Conservation (phyloP, 2,329 filamentous ascomycete species). For the Coniella lustricola region DNA sequence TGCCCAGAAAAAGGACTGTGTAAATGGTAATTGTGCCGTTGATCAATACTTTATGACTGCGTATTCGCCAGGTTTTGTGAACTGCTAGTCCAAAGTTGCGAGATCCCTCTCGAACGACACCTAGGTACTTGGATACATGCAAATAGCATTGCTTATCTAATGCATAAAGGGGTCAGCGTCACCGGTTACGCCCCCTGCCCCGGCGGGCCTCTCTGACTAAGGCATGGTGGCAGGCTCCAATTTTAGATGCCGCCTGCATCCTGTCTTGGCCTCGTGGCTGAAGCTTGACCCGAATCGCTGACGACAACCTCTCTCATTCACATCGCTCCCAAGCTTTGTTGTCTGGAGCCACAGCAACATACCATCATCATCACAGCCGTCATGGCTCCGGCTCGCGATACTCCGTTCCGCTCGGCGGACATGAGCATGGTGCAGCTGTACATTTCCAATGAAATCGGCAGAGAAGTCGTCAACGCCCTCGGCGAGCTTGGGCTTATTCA, state of each 20-base stretch:
- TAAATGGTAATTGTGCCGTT: too few relatives aligned
- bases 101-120: too few relatives aligned
- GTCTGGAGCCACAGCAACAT: constrained; percentile 10
- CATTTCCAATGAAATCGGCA: constrained; percentile 96
- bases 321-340: neutral
- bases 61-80: too few relatives aligned
- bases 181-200: neutral
- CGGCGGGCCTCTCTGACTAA: too few relatives aligned
- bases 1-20: too few relatives aligned
- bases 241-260: constrained; percentile 1
- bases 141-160: too few relatives aligned
- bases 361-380: constrained; percentile 21
- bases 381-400: constrained; percentile 70
- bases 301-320: constrained; percentile 9
- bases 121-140: too few relatives aligned
- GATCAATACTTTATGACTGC: too few relatives aligned
- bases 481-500: constrained; percentile 95
- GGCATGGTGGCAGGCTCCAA: constrained; percentile 1
- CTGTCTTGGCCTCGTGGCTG: neutral
- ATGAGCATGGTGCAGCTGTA: constrained; percentile 99
- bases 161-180: neutral
- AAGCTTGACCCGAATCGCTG: constrained; percentile 9
- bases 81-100: too few relatives aligned
- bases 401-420: constrained; percentile 98
- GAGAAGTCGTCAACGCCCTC: constrained; percentile 92